These are phyloP conservation scores for Achlya hypogyna DNA, from an alignment of 352 stramenopile genomes.

Conservation along the genomic window DNA sequence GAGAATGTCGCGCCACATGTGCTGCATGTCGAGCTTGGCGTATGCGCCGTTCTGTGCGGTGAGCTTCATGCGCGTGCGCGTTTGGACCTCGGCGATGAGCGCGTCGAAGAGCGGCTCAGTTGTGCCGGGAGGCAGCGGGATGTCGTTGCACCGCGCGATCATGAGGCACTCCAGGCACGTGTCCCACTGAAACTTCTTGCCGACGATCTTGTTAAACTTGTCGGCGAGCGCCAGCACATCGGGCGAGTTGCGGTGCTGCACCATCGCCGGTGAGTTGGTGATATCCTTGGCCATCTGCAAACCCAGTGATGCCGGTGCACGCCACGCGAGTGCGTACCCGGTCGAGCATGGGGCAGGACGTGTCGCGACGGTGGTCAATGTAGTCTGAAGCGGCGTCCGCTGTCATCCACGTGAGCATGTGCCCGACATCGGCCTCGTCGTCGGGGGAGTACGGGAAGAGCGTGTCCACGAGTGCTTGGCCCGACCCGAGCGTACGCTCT, in stretches of 20 bases:
- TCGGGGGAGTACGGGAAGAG: slow-evolving; percentile 51
- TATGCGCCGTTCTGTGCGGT: slow-evolving; percentile 76
- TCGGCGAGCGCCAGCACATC: slow-evolving; percentile 39
- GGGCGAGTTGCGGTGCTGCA: slow-evolving; percentile 37
- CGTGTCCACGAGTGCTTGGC: slow-evolving; percentile 63
- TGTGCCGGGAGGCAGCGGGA: slow-evolving; percentile 46
- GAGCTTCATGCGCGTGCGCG: slow-evolving; percentile 47
- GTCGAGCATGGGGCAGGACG: slow-evolving; percentile 66
- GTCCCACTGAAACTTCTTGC: slow-evolving; percentile 66
- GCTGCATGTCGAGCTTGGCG: slow-evolving; percentile 78
- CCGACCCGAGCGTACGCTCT: slow-evolving; percentile 74
- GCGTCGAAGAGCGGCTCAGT: slow-evolving; percentile 68
- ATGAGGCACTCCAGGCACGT: slow-evolving; percentile 75
- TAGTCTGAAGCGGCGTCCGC: slow-evolving; percentile 69
- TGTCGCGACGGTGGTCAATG: slow-evolving; percentile 60
- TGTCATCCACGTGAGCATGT: slow-evolving; percentile 70
- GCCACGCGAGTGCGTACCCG: slow-evolving; percentile 5
- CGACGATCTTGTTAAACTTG: slow-evolving; percentile 51
- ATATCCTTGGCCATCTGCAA: slow-evolving; percentile 46
- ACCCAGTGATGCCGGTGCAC: not conserved
- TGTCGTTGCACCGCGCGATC: slow-evolving; percentile 66
- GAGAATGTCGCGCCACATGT: slow-evolving; percentile 65
- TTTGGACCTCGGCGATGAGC: slow-evolving; percentile 68
- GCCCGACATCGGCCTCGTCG: slow-evolving; percentile 37
- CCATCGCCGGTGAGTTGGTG: slow-evolving; percentile 45